Evolutionary conservation across 768 basidiomycete species (phyloP).

Genomic region (Russula emetica): DNA sequence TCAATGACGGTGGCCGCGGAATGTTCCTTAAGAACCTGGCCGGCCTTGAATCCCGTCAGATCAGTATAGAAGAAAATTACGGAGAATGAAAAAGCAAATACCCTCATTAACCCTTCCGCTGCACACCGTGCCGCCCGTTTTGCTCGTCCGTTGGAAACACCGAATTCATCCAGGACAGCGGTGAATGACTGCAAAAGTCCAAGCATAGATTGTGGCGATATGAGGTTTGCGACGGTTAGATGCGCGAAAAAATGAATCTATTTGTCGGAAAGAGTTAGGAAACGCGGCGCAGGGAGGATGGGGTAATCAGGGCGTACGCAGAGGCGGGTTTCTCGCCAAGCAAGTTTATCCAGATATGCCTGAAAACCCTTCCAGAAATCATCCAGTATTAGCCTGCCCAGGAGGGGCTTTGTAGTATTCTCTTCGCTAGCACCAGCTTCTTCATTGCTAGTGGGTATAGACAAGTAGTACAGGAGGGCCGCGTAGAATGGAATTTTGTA

Average conservation of each 20-base stretch:
- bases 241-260: conserved; percentile 95
- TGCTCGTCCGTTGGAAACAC: conserved; percentile 79
- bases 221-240: conserved; percentile 67
- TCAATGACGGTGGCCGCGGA: conserved; percentile 57
- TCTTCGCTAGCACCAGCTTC: conserved; percentile 36
- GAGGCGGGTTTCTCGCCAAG: conserved; percentile 87
- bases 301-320: conserved; percentile 52
- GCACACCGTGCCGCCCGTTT: conserved; percentile 78
- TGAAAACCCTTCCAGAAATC: conserved; percentile 93
- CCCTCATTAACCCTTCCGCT: conserved; percentile 75
- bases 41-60: conserved; percentile 48
- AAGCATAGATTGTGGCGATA: conserved; percentile 75
- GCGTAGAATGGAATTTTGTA: conserved; percentile 92
- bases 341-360: conserved; percentile 77
- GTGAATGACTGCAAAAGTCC: conserved; percentile 79
- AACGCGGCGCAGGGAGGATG: not conserved
- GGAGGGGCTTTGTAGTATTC: conserved; percentile 35
- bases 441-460: conserved; percentile 37
- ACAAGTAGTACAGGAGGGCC: conserved; percentile 66
- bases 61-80: not conserved
- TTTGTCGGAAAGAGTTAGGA: not conserved
- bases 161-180: conserved; percentile 84
- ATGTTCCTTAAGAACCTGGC: conserved; percentile 57
- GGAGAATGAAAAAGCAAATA: conserved; percentile 33
- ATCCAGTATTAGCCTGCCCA: conserved; percentile 72